Base-by-base conservation (phyloP, 1,284 basidiomycete species). In the Rhodotorula sp. region DNA sequence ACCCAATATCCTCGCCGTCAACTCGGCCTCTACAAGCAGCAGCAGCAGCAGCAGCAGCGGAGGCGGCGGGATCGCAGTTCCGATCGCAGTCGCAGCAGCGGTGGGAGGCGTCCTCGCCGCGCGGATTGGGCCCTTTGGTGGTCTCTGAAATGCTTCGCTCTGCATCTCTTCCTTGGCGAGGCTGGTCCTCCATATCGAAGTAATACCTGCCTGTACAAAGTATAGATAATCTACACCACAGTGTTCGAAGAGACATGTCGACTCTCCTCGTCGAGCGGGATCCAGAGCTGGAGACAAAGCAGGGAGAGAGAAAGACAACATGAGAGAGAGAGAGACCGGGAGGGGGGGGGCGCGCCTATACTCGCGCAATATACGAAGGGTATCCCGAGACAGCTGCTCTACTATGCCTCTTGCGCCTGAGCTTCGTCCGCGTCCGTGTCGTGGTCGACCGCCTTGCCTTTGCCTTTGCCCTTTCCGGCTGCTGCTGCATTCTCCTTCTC, bases 401-500 rank as follows among this genome's bases (percentile, higher is more conserved):
- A 12, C 53, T 54, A 51, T 6, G 30, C 46, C 30, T 61, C 51
- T 24, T 64, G 29, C 2, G 24, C 64, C 2, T 22, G 15, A 24
- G 12, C 45, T 22, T 3, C 37, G 29, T 26, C 46, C 6, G 10
- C 60, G 22, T 48, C 60, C 14, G 18, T 57, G 3, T 54, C 64
- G 6, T 4, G 30, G 24, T 55, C 45, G 1, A 51, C 54, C 24
- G 33, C 64, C 64, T 66, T 65, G 15, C 45, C 63, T 42, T 63
- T 64, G 33, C 60, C 64, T 51, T 66, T 63, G 17, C 59, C 59
- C 57, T 62, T 58, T 22, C 49, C 54, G 7, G 15, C 56, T 3
- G 48, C 59, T 20, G 67, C 51, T 2, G 51, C 61, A 6, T 71
- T 68, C 56, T 62, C 61, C 61, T 62, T 55, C 53, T 62, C 61